A percentile compares a stretch with the other conserved stretches of the same genome.
These are phyloP conservation scores for Metarhizium humberi DNA, from an alignment of 2,329 filamentous ascomycete genomes.

Conservation along the genomic window DNA sequence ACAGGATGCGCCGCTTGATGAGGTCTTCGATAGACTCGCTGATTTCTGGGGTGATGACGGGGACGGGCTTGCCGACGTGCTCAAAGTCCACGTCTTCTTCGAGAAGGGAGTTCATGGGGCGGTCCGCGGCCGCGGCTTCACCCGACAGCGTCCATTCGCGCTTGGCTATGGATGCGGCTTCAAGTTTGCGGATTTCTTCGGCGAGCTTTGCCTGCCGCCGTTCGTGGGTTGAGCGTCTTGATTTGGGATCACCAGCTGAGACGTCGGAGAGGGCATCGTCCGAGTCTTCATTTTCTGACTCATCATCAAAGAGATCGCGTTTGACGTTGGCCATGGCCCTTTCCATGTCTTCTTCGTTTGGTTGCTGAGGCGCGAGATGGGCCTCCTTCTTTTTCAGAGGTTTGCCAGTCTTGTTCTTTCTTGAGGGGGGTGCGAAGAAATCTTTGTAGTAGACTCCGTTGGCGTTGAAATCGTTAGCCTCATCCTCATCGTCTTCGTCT, in stretches of 20 bases:
- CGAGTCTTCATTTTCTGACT: constrained; percentile 54
- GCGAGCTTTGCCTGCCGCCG: constrained; percentile 75
- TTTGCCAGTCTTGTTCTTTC: constrained; percentile 51
- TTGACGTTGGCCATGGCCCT: constrained; percentile 80
- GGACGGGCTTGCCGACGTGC: constrained; percentile 85
- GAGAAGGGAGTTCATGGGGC: constrained; percentile 83
- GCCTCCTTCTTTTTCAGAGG: constrained; percentile 26
- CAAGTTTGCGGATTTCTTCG: constrained; percentile 84
- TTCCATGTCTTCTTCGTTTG: constrained; percentile 60
- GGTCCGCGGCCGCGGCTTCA: constrained; percentile 73
- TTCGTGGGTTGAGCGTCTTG: constrained; percentile 77
- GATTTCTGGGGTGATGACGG: constrained; percentile 84
- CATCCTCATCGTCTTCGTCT: constrained; percentile 33
- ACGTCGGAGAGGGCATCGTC: constrained; percentile 56
- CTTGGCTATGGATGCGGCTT: constrained; percentile 81
- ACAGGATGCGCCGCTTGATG: constrained; percentile 86
- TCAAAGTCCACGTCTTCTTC: constrained; percentile 96
- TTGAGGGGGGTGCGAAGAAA: constrained; percentile 82
- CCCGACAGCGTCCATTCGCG: constrained; percentile 85
- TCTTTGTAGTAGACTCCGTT: constrained; percentile 87
- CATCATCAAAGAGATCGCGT: constrained; percentile 81
- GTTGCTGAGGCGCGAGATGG: constrained; percentile 29
- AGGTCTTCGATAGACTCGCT: constrained; percentile 87
- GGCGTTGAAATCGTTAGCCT: constrained; percentile 59
- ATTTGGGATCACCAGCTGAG: constrained; percentile 60